Evolutionary conservation across 192 early-diverging fungal species (phyloP).

Genomic region (Thoreauomyces humboldtii): DNA sequence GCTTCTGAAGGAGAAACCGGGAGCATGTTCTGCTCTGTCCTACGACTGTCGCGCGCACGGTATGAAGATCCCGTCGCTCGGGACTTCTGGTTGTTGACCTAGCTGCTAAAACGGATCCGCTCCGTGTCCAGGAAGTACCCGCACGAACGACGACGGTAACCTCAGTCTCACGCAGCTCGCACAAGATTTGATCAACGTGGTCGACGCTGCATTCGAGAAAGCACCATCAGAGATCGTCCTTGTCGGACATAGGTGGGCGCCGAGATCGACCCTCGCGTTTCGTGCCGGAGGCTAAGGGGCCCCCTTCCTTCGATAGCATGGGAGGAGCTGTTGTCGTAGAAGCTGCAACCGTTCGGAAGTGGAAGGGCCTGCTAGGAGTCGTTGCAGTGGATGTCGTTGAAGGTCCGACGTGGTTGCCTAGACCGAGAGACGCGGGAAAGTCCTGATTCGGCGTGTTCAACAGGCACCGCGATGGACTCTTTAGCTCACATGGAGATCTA

Average conservation of each 20-base stretch:
- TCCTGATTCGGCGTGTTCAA: too few species aligned
- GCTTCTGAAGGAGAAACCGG: constrained; percentile 2
- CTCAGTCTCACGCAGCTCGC: constrained; percentile 31
- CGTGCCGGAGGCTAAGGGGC: not conserved
- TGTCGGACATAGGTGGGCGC: constrained; percentile 45
- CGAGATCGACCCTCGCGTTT: too few species aligned
- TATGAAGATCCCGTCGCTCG: not conserved
- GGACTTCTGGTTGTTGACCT: too few species aligned
- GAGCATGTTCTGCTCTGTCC: constrained; percentile 7
- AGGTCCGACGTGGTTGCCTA: too few species aligned
- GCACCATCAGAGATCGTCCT: constrained; percentile 28
- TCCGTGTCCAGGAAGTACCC: constrained; percentile 18
- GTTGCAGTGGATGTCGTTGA: constrained; percentile 48
- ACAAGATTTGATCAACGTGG: constrained; percentile 27
- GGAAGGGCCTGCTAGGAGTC: constrained; percentile 32
- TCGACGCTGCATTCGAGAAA: constrained; percentile 8
- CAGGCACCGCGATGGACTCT: constrained; percentile 43
- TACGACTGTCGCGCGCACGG: constrained; percentile 42
- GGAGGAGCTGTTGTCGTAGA: constrained; percentile 43
- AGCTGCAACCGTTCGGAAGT: not conserved
- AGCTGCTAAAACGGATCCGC: too few species aligned
- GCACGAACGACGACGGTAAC: constrained; percentile 23
- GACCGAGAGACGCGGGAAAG: too few species aligned
- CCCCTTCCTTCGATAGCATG: too few species aligned
- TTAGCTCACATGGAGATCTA: constrained; percentile 35